phyloP scores from a whole-genome alignment of 345 rosid genomes.

The Erodium maritimum region DNA sequence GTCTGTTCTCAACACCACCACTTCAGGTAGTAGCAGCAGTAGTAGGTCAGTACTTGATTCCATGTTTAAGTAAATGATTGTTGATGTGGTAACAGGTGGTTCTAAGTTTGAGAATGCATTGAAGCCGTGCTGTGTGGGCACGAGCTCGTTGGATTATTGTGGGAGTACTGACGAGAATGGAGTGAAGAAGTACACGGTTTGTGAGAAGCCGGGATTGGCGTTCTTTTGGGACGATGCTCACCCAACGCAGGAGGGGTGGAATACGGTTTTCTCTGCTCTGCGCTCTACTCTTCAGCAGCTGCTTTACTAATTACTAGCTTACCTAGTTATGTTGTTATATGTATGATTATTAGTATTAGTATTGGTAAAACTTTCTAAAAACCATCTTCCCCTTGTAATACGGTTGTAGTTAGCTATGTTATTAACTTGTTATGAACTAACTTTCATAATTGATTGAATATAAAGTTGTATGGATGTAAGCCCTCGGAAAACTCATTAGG shows the following conservation, averaged over 20 bases:
- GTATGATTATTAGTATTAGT: too few species aligned
- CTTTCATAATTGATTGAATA: too few species aligned
- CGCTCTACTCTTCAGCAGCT: slow-evolving; percentile 12
- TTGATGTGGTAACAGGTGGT: slow-evolving; percentile 14
- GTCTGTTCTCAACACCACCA: slow-evolving; percentile 26
- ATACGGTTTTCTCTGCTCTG: slow-evolving; percentile 24
- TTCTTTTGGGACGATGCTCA: slow-evolving; percentile 65
- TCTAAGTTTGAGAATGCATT: slow-evolving; percentile 38
- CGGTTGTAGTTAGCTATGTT: too few species aligned
- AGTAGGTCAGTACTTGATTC: too few species aligned
- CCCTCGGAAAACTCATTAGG: too few species aligned
- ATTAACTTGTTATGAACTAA: too few species aligned
- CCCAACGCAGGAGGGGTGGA: slow-evolving; percentile 54
- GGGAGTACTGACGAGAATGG: slow-evolving; percentile 31
- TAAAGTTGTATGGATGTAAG: too few species aligned
- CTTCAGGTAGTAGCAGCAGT: slow-evolving; percentile 21
- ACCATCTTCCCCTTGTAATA: too few species aligned
- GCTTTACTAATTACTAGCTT: background rate
- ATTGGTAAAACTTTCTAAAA: too few species aligned
- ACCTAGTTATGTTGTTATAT: too few species aligned
- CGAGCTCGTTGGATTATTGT: slow-evolving; percentile 16
- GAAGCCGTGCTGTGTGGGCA: slow-evolving; percentile 47
- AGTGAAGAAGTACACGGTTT: slow-evolving; percentile 26
- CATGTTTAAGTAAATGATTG: too few species aligned
- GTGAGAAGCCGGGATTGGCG: slow-evolving; percentile 32